Percentiles rank a stretch among this genome's conserved stretches.
phyloP scores from a whole-genome alignment of 306 rosid genomes.

The Malus asiatica region DNA sequence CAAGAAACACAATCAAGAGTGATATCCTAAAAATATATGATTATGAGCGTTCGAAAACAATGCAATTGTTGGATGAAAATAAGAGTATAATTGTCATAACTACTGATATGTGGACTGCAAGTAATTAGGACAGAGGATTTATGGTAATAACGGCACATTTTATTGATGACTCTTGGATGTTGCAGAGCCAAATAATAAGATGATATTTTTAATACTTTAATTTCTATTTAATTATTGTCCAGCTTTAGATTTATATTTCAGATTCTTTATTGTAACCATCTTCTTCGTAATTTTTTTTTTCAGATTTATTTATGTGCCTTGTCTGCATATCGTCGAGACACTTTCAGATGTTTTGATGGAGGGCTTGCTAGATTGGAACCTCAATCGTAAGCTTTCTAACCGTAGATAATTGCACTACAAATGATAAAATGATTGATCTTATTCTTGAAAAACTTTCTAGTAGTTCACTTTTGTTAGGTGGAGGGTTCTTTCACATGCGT shows the following conservation, averaged over 20 bases:
- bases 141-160: background rate
- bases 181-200: background rate
- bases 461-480: background rate
- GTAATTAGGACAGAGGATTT: background rate
- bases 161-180: background rate
- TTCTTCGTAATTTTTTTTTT: background rate
- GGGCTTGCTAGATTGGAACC: background rate
- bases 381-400: background rate
- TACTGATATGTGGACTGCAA: background rate
- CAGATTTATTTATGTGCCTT: background rate
- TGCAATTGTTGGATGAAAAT: background rate
- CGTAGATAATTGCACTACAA: background rate
- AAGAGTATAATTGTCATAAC: background rate
- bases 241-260: background rate
- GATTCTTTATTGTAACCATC: background rate
- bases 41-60: background rate
- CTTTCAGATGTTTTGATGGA: background rate
- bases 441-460: background rate
- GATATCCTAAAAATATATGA: background rate
- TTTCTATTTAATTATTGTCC: no score
- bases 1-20: background rate
- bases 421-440: background rate
- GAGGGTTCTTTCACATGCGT: background rate
- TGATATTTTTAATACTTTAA: background rate
- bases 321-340: background rate